phyloP scores from a whole-genome alignment of 768 basidiomycete species.

The Calvatia gigantea region DNA sequence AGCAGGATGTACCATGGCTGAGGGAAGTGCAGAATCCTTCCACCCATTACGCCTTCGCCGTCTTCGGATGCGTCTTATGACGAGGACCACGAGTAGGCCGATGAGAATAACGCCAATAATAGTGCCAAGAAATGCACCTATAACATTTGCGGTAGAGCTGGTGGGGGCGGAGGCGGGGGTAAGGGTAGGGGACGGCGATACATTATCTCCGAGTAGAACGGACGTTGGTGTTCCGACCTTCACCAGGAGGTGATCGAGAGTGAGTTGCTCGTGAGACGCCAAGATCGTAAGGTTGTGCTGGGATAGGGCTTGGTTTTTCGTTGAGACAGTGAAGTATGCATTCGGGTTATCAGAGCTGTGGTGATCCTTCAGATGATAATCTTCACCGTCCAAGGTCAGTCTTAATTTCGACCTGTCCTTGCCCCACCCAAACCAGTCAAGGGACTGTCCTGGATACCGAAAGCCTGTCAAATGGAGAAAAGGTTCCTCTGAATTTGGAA shows the following conservation, averaged over 20 bases:
- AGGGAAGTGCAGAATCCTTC: slow-evolving; percentile 7
- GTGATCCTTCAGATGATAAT: background rate
- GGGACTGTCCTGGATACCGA: background rate
- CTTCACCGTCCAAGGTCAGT: background rate
- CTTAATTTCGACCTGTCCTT: too few relatives aligned
- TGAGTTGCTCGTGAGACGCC: too few relatives aligned
- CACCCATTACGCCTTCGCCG: background rate
- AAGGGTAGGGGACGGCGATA: background rate
- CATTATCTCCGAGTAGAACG: background rate
- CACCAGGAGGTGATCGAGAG: background rate
- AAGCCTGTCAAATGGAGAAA: too few relatives aligned
- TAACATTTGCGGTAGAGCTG: background rate
- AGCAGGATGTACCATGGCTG: background rate
- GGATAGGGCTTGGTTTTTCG: background rate
- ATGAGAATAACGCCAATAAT: background rate
- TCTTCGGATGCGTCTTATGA: background rate
- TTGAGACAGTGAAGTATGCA: background rate
- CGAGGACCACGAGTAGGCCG: background rate
- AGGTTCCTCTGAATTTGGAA: too few relatives aligned
- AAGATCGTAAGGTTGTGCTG: background rate
- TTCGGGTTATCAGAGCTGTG: background rate
- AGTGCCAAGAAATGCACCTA: background rate
- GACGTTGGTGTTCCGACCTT: background rate
- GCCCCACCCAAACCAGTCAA: background rate
- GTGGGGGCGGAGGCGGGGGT: background rate